Conservation (phyloP, 106 monocot genomes). For the Gastrodia elata region DNA sequence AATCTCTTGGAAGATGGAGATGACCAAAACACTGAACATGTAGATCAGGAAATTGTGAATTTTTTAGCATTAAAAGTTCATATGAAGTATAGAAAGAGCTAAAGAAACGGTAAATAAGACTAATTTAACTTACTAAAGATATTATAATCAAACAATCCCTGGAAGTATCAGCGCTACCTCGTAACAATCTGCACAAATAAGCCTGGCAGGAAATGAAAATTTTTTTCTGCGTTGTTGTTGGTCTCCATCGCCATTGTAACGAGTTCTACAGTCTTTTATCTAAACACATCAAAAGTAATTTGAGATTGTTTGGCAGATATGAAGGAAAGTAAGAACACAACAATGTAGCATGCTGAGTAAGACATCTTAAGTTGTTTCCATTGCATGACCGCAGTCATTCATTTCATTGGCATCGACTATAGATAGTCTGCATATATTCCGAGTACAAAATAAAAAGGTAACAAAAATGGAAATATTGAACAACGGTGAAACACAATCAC, state of each 20-base stretch:
- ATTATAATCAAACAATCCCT: neutral
- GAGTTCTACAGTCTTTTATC: constrained; percentile 87
- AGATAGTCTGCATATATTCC: no score
- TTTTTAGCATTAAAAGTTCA: neutral
- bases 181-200: constrained; percentile 94
- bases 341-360: neutral
- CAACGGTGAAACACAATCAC: no score
- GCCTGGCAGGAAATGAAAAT: constrained; percentile 89
- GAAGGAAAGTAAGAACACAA: neutral
- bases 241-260: constrained; percentile 89
- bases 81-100: neutral
- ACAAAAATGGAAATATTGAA: no score
- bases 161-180: constrained; percentile 41
- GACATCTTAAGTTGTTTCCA: neutral
- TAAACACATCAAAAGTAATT: constrained; percentile 15
- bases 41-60: neutral
- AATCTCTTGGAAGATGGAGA: neutral
- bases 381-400: neutral
- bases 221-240: constrained; percentile 79
- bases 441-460: no score
- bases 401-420: no score
- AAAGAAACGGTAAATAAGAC: neutral
- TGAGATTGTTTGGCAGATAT: neutral
- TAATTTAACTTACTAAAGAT: neutral
- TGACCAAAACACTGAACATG: neutral